A percentile compares a stretch with the other conserved stretches of the same genome.
These are phyloP conservation scores for Nidularia sp. DNA, from an alignment of 768 basidiomycete species.

Conservation along the genomic window DNA sequence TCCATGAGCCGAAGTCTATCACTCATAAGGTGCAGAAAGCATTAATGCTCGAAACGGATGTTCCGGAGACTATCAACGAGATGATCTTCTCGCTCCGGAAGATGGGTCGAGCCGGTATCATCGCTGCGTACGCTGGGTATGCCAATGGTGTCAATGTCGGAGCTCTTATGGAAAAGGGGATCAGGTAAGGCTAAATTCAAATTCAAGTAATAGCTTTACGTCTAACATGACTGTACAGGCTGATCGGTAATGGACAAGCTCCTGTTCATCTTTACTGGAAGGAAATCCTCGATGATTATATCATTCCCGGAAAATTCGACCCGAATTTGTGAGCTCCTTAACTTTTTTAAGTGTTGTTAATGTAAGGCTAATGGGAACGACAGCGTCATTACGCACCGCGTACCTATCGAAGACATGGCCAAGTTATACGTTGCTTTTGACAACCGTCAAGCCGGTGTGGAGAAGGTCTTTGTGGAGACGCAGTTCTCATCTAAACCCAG, in stretches of 20 bases:
- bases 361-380: not conserved
- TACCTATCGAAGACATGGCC: constrained; percentile 62
- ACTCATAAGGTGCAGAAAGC: constrained; percentile 66
- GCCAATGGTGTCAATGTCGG: constrained; percentile 70
- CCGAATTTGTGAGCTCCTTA: constrained; percentile 44
- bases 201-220: not conserved
- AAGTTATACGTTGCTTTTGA: constrained; percentile 65
- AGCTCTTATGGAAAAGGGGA: constrained; percentile 75
- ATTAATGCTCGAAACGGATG: constrained; percentile 74
- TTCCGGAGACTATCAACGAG: constrained; percentile 55
- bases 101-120: constrained; percentile 57
- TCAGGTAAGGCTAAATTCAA: constrained; percentile 26
- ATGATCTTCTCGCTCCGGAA: constrained; percentile 47
- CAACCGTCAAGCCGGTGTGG: constrained; percentile 46
- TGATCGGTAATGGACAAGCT: constrained; percentile 74
- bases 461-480: constrained; percentile 77
- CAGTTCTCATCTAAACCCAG: constrained; percentile 41
- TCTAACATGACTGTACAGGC: constrained; percentile 12
- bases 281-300: constrained; percentile 61
- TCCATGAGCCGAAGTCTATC: constrained; percentile 67
- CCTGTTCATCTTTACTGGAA: constrained; percentile 75
- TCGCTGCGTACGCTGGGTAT: constrained; percentile 65
- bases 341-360: too few species aligned
- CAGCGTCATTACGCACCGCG: constrained; percentile 53
- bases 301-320: constrained; percentile 63